These are phyloP conservation scores for Pyrus betulifolia DNA, from an alignment of 306 rosid genomes.

Conservation along the genomic window DNA sequence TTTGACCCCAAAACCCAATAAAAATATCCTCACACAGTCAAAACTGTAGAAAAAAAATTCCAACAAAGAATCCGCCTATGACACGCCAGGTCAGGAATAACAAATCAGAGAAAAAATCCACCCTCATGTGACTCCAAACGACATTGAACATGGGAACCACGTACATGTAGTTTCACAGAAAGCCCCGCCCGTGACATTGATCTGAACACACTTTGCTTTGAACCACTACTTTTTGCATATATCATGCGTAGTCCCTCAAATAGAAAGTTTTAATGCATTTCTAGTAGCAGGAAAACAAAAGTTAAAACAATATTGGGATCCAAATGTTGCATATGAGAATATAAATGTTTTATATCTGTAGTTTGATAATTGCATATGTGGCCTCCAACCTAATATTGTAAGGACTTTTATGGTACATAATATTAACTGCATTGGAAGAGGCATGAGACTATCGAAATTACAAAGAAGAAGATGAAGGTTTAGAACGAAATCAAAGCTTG, in stretches of 20 bases:
- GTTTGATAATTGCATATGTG: background rate
- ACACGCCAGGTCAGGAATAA: background rate
- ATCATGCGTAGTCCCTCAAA: background rate
- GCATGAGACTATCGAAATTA: too few relatives aligned
- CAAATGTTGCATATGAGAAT: background rate
- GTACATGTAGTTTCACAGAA: background rate
- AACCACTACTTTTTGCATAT: constrained; percentile 4
- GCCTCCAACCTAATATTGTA: background rate
- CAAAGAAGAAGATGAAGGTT: too few relatives aligned
- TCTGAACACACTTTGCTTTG: background rate
- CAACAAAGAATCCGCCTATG: background rate
- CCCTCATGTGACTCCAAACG: constrained; percentile 2
- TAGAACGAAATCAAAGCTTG: too few relatives aligned
- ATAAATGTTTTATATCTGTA: background rate
- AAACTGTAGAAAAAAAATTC: background rate
- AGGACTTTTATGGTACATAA: too few relatives aligned
- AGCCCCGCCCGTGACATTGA: background rate
- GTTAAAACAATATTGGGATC: background rate
- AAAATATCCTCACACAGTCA: too few relatives aligned
- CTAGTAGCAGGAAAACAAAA: background rate
- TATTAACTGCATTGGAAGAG: too few relatives aligned
- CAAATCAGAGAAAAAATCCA: background rate
- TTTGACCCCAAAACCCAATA: background rate
- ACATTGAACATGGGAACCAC: background rate
- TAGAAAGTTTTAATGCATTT: background rate